A percentile compares a stretch with the other conserved stretches of the same genome.
Evolutionary conservation across 768 basidiomycete species (phyloP).

Genomic region (Pleurotus salmoneostramineus): DNA sequence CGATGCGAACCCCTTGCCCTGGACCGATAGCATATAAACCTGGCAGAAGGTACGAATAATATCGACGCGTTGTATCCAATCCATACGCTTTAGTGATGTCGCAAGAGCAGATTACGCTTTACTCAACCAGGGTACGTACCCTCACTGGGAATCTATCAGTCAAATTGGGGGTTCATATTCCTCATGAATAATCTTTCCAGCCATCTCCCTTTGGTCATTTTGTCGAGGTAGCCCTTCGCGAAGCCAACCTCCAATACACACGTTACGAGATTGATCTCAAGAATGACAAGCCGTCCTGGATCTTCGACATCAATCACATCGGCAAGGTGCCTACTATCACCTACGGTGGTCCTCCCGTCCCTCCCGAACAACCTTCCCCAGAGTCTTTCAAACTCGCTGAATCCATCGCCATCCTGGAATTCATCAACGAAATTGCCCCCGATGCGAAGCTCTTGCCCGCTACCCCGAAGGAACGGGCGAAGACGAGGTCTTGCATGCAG

Average conservation of each 20-base stretch:
- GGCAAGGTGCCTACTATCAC: conserved; percentile 4
- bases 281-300: neutral
- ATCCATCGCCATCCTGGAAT: neutral
- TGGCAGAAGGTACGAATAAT: too few relatives aligned
- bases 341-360: neutral
- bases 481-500: neutral
- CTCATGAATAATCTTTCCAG: neutral
- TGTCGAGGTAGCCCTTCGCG: neutral
- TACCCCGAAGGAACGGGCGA: neutral
- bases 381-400: neutral
- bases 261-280: neutral
- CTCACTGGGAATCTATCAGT: too few relatives aligned
- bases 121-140: too few relatives aligned
- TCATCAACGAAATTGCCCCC: neutral
- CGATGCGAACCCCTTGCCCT: too few relatives aligned
- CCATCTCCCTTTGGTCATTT: neutral
- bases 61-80: too few relatives aligned
- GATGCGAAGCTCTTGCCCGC: neutral
- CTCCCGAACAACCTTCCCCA: neutral
- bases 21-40: too few relatives aligned
- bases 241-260: neutral
- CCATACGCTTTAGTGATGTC: too few relatives aligned
- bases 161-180: too few relatives aligned
- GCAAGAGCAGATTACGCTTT: too few relatives aligned
- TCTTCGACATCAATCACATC: neutral